Base-by-base conservation (phyloP, 805 yeast species). In the Pichia heedii region DNA sequence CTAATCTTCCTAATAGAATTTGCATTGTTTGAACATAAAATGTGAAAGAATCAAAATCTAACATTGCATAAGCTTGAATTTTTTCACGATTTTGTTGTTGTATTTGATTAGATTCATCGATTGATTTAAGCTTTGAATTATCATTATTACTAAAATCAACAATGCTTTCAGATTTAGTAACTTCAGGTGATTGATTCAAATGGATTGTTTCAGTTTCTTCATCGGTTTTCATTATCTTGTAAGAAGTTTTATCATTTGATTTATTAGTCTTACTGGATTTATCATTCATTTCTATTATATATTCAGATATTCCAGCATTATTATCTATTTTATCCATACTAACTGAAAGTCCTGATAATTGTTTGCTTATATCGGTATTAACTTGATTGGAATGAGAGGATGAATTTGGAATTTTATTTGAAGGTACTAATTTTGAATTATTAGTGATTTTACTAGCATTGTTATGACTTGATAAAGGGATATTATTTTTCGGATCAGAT, bases 21-120 rank as follows among this genome's bases (percentile, higher is more conserved):
- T 93, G 97, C 57, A 93, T 71, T 1, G 98, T 93, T 65, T 93
- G 98, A 11, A 93, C 96, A 54, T 90, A 93, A 58, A 93, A 93
- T 3, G 96, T 89, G 60, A 84, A 90, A 50, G 85, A 78, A 47
- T 85, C 96, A 61, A 93, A 93, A 60, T 93, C 97, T 33, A 93
- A 66, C 53, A 88, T 68, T 1, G 93, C 93, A 60, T 76, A 76
- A 3, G 81, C 81, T 22, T 76, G 74, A 27, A 76, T 74, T 46
- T 27, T 38, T 37, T 34, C 15, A 36, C 22, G 18, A 43, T 26
- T 8, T 18, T 12, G 16, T 36, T 5, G 18, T 33, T 16, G 13
- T 26, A 10, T 22, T 22, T 32, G 15, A 16, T 29, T 29, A 6
- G 22, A 13, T 22, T 36, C 13, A 24, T 22, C 11, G 13, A 5